These are phyloP conservation scores for Solanum clarkiae DNA, from an alignment of 257 asterid genomes.

Conservation along the genomic window DNA sequence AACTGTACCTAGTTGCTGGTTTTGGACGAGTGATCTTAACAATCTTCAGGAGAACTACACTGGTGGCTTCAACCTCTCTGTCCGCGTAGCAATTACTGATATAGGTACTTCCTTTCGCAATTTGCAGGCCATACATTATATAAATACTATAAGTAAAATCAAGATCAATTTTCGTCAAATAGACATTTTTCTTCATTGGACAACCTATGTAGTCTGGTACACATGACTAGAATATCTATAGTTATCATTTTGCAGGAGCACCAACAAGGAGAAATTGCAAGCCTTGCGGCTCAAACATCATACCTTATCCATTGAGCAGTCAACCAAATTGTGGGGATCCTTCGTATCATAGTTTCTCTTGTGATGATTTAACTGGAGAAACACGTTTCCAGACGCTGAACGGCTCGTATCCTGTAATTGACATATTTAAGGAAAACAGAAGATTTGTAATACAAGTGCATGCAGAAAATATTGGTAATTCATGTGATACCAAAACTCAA, in stretches of 20 bases:
- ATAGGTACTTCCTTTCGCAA: conserved; percentile 3
- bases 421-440: background rate
- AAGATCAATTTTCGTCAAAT: background rate
- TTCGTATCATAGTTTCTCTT: conserved; percentile 1
- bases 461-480: background rate
- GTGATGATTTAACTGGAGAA: background rate
- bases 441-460: background rate
- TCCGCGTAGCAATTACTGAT: background rate
- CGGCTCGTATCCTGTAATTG: background rate
- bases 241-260: background rate
- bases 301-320: conserved; percentile 14
- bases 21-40: conserved; percentile 5
- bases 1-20: background rate
- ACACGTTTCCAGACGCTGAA: background rate
- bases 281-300: background rate
- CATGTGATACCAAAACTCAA: background rate
- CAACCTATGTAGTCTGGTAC: background rate
- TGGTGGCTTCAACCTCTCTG: background rate
- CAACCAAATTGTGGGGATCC: conserved; percentile 13
- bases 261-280: background rate
- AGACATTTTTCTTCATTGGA: background rate
- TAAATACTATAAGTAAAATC: background rate
- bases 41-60: conserved; percentile 7
- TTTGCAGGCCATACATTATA: background rate
- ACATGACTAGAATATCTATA: background rate